Base-by-base conservation (phyloP, 768 basidiomycete species). In the Panaeolus papilionaceus region DNA sequence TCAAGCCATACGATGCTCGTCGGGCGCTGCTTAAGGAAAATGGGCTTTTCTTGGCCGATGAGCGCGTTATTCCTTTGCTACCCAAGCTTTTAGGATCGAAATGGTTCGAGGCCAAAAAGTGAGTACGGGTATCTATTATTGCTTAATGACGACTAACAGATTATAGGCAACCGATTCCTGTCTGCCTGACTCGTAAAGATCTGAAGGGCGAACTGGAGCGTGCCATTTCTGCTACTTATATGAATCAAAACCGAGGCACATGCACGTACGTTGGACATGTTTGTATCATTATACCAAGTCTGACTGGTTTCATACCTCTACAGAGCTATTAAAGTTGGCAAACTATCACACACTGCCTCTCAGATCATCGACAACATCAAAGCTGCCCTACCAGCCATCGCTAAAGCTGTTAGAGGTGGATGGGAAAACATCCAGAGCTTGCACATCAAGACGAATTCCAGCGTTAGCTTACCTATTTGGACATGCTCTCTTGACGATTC, bases 61-160 rank as follows among this genome's bases (percentile, higher is more conserved):
- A 98, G 69, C 84, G 95, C 37, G 84, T 99, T 49, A 82, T 97
- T 42, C 92, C 92, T n/a, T 79, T 95, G 64, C 85, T 99, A 66
- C 97, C 97, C 1, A 88, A 88, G 68, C 80, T 98, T 61, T 83
- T 99, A 2, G 98, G 98, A 6, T 89, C 88, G 63, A 92, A 91
- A 73, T 99, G 94, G 87, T 95, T 98, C 72, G 87, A 93, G 38
- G 94, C 96, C 0, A 99, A 99, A 81, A 99, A 98, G 96, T 98
- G 72, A 70, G 93, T 74, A 33, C 11, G 7, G 10, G 45, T 45
- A 12, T 37, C 14, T 23, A 6, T 1, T 33, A 11, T 4, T 58
- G 14, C 4, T 0, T 14, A 23, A 37, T 10, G 4, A 3, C 3
- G 54, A 66, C 70, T n/a, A 70, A 70, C 42, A 18, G 51, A 33